Evolutionary conservation across 352 stramenopile species (phyloP).

Genomic region (Pythium dissimile): DNA sequence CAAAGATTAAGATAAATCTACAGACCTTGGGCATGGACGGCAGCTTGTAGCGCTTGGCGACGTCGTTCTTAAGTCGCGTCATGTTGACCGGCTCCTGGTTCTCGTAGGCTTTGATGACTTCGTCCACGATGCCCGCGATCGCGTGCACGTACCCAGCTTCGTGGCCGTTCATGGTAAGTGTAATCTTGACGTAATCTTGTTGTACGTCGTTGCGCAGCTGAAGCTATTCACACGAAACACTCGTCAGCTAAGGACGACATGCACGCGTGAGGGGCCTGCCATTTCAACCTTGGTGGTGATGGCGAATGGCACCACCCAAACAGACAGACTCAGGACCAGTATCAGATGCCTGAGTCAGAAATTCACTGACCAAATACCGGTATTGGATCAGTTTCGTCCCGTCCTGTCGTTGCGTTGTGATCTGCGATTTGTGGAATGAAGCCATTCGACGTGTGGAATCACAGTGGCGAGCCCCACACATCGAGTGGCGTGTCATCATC

Average conservation of each 20-base stretch:
- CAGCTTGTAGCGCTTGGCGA: conserved; percentile 89
- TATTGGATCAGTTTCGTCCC: not conserved
- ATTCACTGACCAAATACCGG: not conserved
- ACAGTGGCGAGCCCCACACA: not conserved
- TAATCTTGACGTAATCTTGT: not conserved
- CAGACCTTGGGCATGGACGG: conserved; percentile 87
- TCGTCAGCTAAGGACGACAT: too few species aligned
- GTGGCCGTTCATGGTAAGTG: conserved; percentile 13
- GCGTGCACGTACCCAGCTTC: conserved; percentile 68
- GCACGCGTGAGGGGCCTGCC: too few species aligned
- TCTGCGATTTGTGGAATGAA: not conserved
- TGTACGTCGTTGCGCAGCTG: not conserved
- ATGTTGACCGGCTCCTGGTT: conserved; percentile 90
- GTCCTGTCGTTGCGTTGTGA: not conserved
- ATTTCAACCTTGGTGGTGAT: too few species aligned
- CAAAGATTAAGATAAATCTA: not conserved
- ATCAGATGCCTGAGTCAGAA: not conserved
- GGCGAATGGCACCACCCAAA: too few species aligned
- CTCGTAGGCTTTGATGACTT: conserved; percentile 91
- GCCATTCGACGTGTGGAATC: not conserved
- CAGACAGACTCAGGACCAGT: too few species aligned
- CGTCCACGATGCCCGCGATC: conserved; percentile 90
- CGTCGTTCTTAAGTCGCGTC: conserved; percentile 90
- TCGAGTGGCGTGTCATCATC: not conserved
- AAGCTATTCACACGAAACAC: not conserved